These are phyloP conservation scores for Heterobasidion annosum DNA, from an alignment of 1,284 basidiomycete genomes.

Conservation along the genomic window DNA sequence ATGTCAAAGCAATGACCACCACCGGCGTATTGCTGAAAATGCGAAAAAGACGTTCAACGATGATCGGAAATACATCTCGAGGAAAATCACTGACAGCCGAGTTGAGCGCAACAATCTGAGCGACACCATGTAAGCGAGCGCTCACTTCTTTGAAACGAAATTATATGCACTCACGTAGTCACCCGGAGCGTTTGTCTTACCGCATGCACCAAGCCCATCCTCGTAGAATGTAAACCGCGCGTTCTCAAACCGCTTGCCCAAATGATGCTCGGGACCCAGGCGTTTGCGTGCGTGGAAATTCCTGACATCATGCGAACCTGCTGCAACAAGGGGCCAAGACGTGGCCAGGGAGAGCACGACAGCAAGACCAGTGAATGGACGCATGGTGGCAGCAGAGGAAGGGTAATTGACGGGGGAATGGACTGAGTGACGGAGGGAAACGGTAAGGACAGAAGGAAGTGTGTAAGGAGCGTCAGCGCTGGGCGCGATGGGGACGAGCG, in stretches of 20 bases:
- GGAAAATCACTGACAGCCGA: neutral
- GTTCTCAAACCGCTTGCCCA: constrained; percentile 17
- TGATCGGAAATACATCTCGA: neutral
- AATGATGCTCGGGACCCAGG: neutral
- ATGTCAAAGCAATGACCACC: constrained; percentile 52
- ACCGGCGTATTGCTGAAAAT: constrained; percentile 35
- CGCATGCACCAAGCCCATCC: constrained; percentile 28
- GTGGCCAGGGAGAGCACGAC: constrained; percentile 7
- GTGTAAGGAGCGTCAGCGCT: neutral
- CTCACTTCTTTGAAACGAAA: neutral
- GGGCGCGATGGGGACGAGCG: neutral
- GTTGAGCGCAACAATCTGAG: neutral
- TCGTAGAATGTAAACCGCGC: constrained; percentile 25
- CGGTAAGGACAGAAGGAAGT: neutral
- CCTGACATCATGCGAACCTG: neutral
- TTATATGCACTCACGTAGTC: constrained; percentile 22
- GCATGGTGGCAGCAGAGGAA: constrained; percentile 3
- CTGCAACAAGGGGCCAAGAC: constrained; percentile 1
- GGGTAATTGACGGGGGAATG: neutral
- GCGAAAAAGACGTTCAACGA: neutral
- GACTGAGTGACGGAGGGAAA: neutral
- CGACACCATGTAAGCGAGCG: neutral
- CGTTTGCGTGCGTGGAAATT: neutral
- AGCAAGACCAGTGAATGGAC: constrained; percentile 8
- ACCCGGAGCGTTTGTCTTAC: constrained; percentile 18